Base-by-base conservation (phyloP, 1,139 yeast species). In the Pichia sp. region DNA sequence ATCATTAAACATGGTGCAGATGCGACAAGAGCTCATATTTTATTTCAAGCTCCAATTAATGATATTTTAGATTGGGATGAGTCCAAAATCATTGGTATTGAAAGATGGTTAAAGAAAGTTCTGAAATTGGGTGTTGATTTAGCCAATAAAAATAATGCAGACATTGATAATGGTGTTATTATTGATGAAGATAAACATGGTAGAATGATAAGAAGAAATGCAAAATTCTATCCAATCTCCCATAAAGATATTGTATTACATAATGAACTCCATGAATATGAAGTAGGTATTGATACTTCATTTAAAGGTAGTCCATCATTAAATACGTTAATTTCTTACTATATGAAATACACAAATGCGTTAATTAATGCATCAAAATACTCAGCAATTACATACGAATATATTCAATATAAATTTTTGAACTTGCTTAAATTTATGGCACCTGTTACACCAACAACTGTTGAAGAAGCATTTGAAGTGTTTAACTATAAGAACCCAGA, bases 31-130 rank as follows among this genome's bases (percentile, higher is more conserved):
- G 98, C 98, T 0, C 96, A 91, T 63, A 81, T 93, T 60, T 69
- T 93, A n/a, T 93, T 93, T 72, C 96, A 84, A 66, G 97, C 98
- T 0, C 97, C 98, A 2, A 80, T 91, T 4, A 71, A 78, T 1
- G 96, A 90, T 60, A 80, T 84, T 4, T 73, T 93, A 56, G 82
- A 83, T 60, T 93, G 99, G 99, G 95, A 91, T 62, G 96, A 89
- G 60, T 73, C 76, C 5, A 93, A 87, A 65, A 91, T 93, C 56
- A 81, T 79, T 25, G 99, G 99, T 4, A 77, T 87, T 41, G 88
- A 87, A 62, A 75, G 98, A 56, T 93, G 98, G 97, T 68, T 93
- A 46, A 75, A 76, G 39, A 81, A 82, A 56, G 81, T 90, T 3
- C 58, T 83, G 11, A 65, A 66, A n/a, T 58, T 83, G 34, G 67